Conservation (phyloP, 2,329 filamentous ascomycete genomes). For the Calonectria montana region DNA sequence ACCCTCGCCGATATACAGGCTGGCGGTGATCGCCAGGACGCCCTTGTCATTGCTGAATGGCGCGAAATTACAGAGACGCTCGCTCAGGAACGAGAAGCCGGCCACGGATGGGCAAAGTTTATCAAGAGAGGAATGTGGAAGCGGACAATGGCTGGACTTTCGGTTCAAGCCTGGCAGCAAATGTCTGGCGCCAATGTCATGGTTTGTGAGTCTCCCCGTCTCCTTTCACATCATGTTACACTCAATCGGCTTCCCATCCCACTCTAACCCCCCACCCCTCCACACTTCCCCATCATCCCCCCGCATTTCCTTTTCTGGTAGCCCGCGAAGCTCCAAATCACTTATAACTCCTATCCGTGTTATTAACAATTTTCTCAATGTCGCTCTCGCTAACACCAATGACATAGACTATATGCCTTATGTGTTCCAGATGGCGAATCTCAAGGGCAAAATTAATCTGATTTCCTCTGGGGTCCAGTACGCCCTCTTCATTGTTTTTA, state of each 20-base stretch:
- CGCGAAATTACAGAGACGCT: conserved; percentile 57
- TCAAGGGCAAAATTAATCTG: conserved; percentile 55
- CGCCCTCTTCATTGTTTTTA: conserved; percentile 61
- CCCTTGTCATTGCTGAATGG: conserved; percentile 65
- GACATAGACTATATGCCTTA: conserved; percentile 59
- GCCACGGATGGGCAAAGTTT: conserved; percentile 19
- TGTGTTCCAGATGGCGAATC: conserved; percentile 44
- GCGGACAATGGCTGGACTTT: conserved; percentile 23
- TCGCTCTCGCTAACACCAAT: neutral
- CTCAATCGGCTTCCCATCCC: neutral
- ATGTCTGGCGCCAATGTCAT: conserved; percentile 62
- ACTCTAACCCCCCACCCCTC: neutral
- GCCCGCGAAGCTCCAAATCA: neutral
- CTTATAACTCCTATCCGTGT: neutral
- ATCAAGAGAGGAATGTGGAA: conserved; percentile 31
- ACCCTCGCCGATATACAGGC: conserved; percentile 67
- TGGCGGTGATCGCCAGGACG: conserved; percentile 61
- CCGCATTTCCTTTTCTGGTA: neutral
- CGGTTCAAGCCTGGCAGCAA: conserved; percentile 60
- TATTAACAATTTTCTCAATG: too few relatives aligned
- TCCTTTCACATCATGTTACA: neutral
- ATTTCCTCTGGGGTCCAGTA: conserved; percentile 64
- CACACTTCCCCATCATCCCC: neutral
- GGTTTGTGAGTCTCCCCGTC: conserved; percentile 47
- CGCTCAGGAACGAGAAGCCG: conserved; percentile 14